A percentile compares a stretch with the other conserved stretches of the same genome.
Conservation (phyloP, 2,329 filamentous ascomycete species). For the Aspergillus carbonarius region DNA sequence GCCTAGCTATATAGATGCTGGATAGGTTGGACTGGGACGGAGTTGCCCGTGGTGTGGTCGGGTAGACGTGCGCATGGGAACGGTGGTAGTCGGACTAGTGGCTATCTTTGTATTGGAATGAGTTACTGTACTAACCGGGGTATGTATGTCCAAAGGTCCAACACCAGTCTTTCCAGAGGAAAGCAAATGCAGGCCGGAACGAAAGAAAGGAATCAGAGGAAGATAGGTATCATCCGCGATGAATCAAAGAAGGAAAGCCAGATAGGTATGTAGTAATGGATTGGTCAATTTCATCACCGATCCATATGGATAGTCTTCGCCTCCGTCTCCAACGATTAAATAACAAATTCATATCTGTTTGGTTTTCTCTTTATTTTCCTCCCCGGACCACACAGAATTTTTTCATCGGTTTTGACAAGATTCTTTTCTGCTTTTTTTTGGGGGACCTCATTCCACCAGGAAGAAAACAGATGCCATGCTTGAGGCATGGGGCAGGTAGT, state of each 20-base stretch:
- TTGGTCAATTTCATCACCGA: conserved; percentile 13
- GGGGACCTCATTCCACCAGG: conserved; percentile 19
- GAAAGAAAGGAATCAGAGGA: neutral
- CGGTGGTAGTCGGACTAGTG: too few relatives aligned
- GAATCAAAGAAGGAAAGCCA: neutral
- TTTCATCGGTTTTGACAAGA: conserved; percentile 7
- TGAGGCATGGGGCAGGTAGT: neutral
- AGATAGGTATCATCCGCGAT: neutral
- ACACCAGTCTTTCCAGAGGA: neutral
- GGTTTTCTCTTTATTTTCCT: conserved; percentile 4
- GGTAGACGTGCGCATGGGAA: too few relatives aligned
- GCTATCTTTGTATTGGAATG: too few relatives aligned
- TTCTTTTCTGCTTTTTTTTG: conserved; percentile 15
- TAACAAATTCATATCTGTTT: conserved; percentile 11
- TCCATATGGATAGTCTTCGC: conserved; percentile 14
- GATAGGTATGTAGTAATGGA: conserved; percentile 14
- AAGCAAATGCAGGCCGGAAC: neutral
- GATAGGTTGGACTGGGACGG: too few relatives aligned
- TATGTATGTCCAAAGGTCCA: neutral
- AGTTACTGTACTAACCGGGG: neutral
- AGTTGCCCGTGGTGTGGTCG: too few relatives aligned
- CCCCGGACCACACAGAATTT: conserved; percentile 2
- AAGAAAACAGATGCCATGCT: conserved; percentile 9
- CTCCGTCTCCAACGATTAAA: conserved; percentile 15
- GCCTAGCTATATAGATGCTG: too few relatives aligned